Evolutionary conservation across 495 filamentous ascomycete genomes (phyloP).

Genomic region (Letharia lupina): DNA sequence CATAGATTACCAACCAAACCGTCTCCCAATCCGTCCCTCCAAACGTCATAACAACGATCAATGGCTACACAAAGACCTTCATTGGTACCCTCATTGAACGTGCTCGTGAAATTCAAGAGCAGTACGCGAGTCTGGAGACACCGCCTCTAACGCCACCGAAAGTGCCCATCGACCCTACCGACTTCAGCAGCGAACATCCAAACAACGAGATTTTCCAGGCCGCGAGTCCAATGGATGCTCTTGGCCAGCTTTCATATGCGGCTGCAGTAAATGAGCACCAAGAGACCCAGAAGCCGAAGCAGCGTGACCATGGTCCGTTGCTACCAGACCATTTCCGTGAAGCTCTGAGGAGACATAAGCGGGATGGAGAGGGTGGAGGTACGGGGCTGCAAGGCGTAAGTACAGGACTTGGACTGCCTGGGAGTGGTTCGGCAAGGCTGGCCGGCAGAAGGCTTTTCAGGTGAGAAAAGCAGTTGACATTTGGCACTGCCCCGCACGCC

Average conservation of each 20-base stretch:
- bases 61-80: conserved; percentile 75
- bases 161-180: conserved; percentile 19
- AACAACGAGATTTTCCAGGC: conserved; percentile 16
- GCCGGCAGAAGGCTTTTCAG: conserved; percentile 59
- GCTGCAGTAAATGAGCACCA: background rate
- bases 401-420: conserved; percentile 58
- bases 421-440: conserved; percentile 51
- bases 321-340: conserved; percentile 77
- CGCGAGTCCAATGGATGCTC: conserved; percentile 5
- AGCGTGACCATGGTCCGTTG: conserved; percentile 57
- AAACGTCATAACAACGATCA: conserved; percentile 69
- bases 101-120: conserved; percentile 66
- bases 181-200: conserved; percentile 15
- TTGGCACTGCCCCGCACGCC: background rate
- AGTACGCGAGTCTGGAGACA: conserved; percentile 39
- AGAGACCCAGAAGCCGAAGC: conserved; percentile 22
- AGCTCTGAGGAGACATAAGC: conserved; percentile 64
- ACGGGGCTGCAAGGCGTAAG: conserved; percentile 66
- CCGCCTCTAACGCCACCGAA: conserved; percentile 30
- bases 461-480: conserved; percentile 29
- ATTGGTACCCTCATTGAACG: conserved; percentile 75
- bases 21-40: conserved; percentile 78
- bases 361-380: conserved; percentile 54
- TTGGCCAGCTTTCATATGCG: background rate
- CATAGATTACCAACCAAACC: conserved; percentile 72